These are phyloP conservation scores for Eleusine coracana DNA, from an alignment of 176 grass and related monocot genomes.

Conservation along the genomic window DNA sequence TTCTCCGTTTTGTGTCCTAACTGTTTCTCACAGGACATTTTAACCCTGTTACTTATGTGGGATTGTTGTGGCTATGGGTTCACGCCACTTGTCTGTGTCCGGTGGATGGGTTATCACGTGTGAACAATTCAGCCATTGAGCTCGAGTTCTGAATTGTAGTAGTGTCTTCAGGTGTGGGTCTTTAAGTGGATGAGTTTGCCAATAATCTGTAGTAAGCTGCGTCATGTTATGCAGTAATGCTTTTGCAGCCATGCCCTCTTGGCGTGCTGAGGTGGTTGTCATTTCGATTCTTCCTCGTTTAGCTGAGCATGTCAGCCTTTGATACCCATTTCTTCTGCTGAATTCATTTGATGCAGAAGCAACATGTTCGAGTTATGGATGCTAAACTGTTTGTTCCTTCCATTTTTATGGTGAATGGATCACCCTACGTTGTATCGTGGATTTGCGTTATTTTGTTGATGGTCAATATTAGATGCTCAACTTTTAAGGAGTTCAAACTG, in stretches of 20 bases:
- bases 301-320: conserved; percentile 22
- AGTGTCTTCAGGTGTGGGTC: background rate
- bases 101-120: conserved; percentile 3
- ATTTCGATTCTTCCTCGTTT: conserved; percentile 19
- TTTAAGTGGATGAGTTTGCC: conserved; percentile 19
- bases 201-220: conserved; percentile 45
- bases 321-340: conserved; percentile 5
- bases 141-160: conserved; percentile 13
- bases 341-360: background rate
- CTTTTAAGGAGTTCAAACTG: background rate
- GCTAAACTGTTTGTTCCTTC: background rate
- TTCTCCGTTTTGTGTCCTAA: background rate
- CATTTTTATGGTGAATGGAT: background rate
- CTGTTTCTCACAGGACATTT: conserved; percentile 55
- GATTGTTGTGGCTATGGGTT: conserved; percentile 25
- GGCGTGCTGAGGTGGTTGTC: conserved; percentile 1
- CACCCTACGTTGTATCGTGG: background rate
- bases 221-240: conserved; percentile 26
- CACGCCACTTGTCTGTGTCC: conserved; percentile 9
- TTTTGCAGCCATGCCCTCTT: conserved; percentile 17
- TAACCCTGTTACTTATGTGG: conserved; percentile 55
- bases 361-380: conserved; percentile 2
- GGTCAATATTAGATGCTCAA: background rate
- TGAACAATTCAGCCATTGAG: conserved; percentile 22
- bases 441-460: background rate